phyloP scores from a whole-genome alignment of 1,139 yeast genomes.

The Blastobotrys persicus region DNA sequence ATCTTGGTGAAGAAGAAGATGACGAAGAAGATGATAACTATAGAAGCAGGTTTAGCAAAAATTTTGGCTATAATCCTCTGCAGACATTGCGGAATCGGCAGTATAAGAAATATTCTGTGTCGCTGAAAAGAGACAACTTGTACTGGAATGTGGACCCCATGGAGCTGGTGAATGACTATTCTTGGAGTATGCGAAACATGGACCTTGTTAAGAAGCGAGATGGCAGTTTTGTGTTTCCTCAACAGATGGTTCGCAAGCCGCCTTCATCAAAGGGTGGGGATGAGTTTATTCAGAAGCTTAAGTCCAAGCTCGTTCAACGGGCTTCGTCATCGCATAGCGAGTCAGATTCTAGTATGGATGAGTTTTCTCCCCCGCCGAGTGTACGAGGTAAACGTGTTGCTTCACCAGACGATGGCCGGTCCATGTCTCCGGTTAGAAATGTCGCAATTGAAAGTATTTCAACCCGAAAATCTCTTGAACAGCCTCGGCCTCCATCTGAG shows the following conservation, averaged over 20 bases:
- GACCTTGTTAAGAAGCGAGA: conserved; percentile 47
- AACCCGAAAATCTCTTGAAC: conserved; percentile 5
- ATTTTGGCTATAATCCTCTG: conserved; percentile 61
- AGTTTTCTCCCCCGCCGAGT: conserved; percentile 1
- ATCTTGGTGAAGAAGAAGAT: conserved; percentile 5
- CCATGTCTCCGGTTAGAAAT: conserved; percentile 15
- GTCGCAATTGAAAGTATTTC: conserved; percentile 19
- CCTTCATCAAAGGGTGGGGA: conserved; percentile 18
- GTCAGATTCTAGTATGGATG: conserved; percentile 16
- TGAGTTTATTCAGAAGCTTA: conserved; percentile 23
- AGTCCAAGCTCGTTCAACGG: conserved; percentile 20
- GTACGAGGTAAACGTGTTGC: neutral
- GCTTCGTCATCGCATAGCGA: conserved; percentile 1
- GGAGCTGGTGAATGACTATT: conserved; percentile 59
- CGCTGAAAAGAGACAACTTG: neutral
- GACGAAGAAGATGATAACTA: conserved; percentile 23
- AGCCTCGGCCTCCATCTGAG: neutral
- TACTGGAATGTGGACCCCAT: conserved; percentile 67
- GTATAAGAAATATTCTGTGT: conserved; percentile 3
- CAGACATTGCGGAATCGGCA: conserved; percentile 70
- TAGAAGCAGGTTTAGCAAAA: neutral
- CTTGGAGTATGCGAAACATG: conserved; percentile 71
- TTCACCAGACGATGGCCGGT: conserved; percentile 2
- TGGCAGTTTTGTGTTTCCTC: neutral
- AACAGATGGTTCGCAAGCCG: neutral